Conservation (phyloP, 2,329 filamentous ascomycete genomes). For the Nothophaeocryptopus gaeumannii region DNA sequence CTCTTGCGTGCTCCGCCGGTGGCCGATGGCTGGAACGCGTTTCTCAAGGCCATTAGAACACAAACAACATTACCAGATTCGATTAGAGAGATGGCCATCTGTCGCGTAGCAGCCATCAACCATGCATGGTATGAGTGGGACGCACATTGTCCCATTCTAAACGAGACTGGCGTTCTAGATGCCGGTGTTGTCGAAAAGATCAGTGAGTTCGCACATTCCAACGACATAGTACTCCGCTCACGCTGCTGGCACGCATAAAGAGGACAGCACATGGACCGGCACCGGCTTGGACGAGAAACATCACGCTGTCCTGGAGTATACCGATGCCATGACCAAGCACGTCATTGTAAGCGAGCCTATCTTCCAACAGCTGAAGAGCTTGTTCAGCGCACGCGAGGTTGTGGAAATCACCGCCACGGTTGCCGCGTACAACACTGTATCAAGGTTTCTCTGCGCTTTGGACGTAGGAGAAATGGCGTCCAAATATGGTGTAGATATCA, state of each 20-base stretch:
- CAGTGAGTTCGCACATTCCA: conserved; percentile 6
- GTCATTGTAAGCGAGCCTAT: conserved; percentile 67
- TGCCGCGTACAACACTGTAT: conserved; percentile 81
- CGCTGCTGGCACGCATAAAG: too few species aligned
- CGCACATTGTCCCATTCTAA: conserved; percentile 69
- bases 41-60: conserved; percentile 56
- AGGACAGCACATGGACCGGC: conserved; percentile 37
- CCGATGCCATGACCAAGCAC: conserved; percentile 79
- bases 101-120: conserved; percentile 76
- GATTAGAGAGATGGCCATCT: conserved; percentile 75
- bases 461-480: conserved; percentile 55
- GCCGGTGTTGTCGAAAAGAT: conserved; percentile 49
- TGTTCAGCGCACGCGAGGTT: conserved; percentile 68
- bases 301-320: conserved; percentile 67
- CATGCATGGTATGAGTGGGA: conserved; percentile 82
- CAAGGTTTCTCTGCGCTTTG: conserved; percentile 72
- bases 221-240: too few species aligned
- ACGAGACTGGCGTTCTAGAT: conserved; percentile 61
- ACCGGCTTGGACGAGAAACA: conserved; percentile 56
- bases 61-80: conserved; percentile 48
- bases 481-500: conserved; percentile 33
- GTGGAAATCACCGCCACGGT: conserved; percentile 79
- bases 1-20: conserved; percentile 56
- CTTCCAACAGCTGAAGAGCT: conserved; percentile 60
- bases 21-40: conserved; percentile 58